Evolutionary conservation across 805 yeast genomes (phyloP), one percentile per base, ranked within the genome.

Genomic region (Candida ponderosae): DNA sequence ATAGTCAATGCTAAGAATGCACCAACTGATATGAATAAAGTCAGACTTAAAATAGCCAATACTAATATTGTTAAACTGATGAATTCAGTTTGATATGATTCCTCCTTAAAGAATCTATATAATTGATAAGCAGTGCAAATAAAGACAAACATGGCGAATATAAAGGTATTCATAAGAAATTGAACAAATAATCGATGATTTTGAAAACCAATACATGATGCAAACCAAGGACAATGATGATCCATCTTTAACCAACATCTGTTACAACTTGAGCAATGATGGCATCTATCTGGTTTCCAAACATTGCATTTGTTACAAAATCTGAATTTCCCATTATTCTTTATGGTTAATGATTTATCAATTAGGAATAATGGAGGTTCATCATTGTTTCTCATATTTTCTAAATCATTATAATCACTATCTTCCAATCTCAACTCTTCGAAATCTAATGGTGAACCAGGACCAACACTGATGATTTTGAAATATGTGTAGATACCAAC

Each of bases 151-250:
- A 58, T 40, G 1, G 80, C 56, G 48, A 73, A 79, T 0, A 70
- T 20, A 3, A 76, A 60, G 3, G 75, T 63, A 50, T 79, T 79
- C 6, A 68, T 32, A 37, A 88, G 57, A 52, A 83, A 82, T 54
- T 87, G 95, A 20, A 86, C 56, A 52, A 89, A 90, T 54, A 66
- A 74, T 59, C 87, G 83, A 45, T 84, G 88, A 59, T 90, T 90
- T 21, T 63, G 62, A 59, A 75, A 81, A 0, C 97, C 97, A 40
- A 90, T 74, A 57, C 97, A 89, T 5, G 76, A 67, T 2, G 95
- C 80, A 57, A 88, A 87, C 97, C 97, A 90, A 0, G 97, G 97
- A 43, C 81, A 81, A 60, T 88, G 96, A 55, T 88, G 97, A 56
- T 88, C 97, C 97, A 88, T 89, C 50, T 75, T 76, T 41, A 89